These are phyloP conservation scores for Yamadazyma trypodendri DNA, from an alignment of 1,139 yeast species.

Conservation along the genomic window DNA sequence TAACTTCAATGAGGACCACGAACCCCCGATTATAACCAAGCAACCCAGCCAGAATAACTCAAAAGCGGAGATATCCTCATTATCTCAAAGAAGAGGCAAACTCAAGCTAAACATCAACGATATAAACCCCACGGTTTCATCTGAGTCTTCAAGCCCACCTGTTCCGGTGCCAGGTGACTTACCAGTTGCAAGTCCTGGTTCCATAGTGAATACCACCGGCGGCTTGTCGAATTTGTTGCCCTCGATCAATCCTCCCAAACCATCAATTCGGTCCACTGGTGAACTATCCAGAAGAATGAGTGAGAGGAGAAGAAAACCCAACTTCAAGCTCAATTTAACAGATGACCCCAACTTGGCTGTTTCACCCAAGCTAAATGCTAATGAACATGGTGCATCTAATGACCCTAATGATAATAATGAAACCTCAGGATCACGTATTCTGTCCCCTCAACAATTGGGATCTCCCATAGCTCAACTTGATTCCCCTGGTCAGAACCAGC, in stretches of 20 bases:
- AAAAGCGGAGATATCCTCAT: conserved; percentile 23
- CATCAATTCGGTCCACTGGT: conserved; percentile 24
- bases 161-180: conserved; percentile 8
- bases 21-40: background rate
- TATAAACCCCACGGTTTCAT: conserved; percentile 15
- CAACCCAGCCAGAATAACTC: background rate
- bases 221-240: background rate
- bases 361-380: background rate
- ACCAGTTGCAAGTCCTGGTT: conserved; percentile 5
- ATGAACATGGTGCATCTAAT: background rate
- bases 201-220: background rate
- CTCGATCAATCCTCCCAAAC: conserved; percentile 1
- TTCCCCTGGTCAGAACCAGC: conserved; percentile 10
- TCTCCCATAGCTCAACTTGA: background rate
- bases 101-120: conserved; percentile 47
- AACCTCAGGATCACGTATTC: conserved; percentile 5
- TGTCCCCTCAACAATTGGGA: conserved; percentile 1
- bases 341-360: conserved; percentile 7
- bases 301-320: conserved; percentile 39
- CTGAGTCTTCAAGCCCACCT: conserved; percentile 16
- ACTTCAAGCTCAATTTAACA: conserved; percentile 35
- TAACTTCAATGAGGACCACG: conserved; percentile 2
- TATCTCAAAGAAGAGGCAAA: conserved; percentile 63
- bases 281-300: conserved; percentile 38
- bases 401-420: conserved; percentile 5